These are phyloP conservation scores for Lodderomyces jiufengensis DNA, from an alignment of 1,139 yeast genomes.

Conservation along the genomic window DNA sequence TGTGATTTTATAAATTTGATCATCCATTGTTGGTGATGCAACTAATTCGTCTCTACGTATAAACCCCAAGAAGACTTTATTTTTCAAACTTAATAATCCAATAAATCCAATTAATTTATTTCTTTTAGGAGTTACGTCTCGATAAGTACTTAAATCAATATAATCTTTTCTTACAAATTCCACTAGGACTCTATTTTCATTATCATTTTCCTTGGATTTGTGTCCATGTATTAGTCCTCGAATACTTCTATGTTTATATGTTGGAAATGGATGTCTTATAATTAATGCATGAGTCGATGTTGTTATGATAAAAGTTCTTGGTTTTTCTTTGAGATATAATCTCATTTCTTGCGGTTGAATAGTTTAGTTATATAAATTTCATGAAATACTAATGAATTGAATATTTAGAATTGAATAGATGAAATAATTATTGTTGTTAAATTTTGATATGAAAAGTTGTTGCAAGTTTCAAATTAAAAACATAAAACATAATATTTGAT, in stretches of 20 bases:
- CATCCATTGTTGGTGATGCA: conserved; percentile 57
- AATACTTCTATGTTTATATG: conserved; percentile 14
- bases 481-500: too few species aligned
- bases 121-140: conserved; percentile 36
- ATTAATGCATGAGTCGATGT: conserved; percentile 48
- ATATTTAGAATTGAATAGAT: too few species aligned
- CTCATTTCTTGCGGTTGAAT: conserved; percentile 29
- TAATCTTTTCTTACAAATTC: conserved; percentile 43
- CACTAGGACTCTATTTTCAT: conserved; percentile 39
- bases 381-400: too few species aligned
- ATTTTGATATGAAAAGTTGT: too few species aligned
- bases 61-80: conserved; percentile 53
- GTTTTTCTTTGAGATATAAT: conserved; percentile 47
- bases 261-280: conserved; percentile 44
- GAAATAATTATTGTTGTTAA: too few species aligned
- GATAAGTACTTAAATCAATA: conserved; percentile 36
- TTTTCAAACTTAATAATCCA: conserved; percentile 57
- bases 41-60: conserved; percentile 53
- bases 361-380: too few species aligned
- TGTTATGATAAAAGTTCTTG: conserved; percentile 53
- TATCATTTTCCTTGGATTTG: conserved; percentile 3
- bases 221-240: conserved; percentile 11
- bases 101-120: conserved; percentile 51
- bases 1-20: conserved; percentile 48
- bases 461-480: too few species aligned